Base-by-base conservation (phyloP, 495 filamentous ascomycete species). In the Penicillium desertorum region DNA sequence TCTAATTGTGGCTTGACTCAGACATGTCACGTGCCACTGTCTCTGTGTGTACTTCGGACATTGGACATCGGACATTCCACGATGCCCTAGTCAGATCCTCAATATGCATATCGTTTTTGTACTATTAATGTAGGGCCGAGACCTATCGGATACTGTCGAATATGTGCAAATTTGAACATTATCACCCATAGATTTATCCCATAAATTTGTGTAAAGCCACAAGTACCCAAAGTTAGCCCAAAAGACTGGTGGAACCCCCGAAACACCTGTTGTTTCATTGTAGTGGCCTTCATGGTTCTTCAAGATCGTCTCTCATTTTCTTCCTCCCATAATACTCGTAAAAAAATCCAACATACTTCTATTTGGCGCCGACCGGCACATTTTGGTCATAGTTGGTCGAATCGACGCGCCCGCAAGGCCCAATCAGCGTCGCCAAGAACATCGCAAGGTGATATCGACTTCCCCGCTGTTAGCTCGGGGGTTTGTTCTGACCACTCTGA, bases 371-470 rank as follows among this genome's bases (percentile, higher is more conserved):
- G 51, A 61, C 51, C 34, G 47, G 10, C 32, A 53, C 55, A 45
- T 56, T 34, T 51, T 57, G 23, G 37, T 52, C 57, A n/a, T 57
- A 51, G 63, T 66, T 65, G 63, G 63, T 57, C 56, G 43, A 63
- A 51, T 66, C 61, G 53, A 66, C 56, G 66, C 66, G 66, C 66
- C 66, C 66, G 57, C 45, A 20, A 69, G 62, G 48, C 44, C 66
- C 66, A 69, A 69, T 69, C 66, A 69, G 66, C 63, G 56, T 64
- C 57, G 61, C 66, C 65, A 66, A 68, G 63, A 58, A 61, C 56
- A 60, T 62, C 63, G 50, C 56, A 60, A 66, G 61, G 63, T 69
- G 66, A 69, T 69, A 69, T 69, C 58, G 64, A 62, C 59, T 69
- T 65, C 66, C 66, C 66, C 66, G 63, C 66, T 60, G 65, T 61